A percentile compares a stretch with the other conserved stretches of the same genome.
Evolutionary conservation across 169 alveolate genomes (phyloP).

Genomic region (Besnoitia besnoiti): DNA sequence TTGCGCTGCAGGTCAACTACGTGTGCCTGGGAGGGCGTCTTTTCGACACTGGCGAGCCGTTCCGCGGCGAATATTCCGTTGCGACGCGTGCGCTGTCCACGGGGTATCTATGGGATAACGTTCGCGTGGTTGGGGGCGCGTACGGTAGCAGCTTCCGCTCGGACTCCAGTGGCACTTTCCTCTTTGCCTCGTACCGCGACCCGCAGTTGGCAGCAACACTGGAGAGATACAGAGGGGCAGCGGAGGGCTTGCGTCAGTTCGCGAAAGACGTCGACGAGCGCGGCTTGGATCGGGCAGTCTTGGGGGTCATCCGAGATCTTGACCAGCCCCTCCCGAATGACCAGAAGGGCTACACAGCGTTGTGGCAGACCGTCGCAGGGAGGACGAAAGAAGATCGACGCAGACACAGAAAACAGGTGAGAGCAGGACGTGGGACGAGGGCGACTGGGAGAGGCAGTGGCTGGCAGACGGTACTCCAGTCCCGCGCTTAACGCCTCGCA

Average conservation of each 20-base stretch:
- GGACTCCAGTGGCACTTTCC: conserved; percentile 28
- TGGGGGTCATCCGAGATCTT: conserved; percentile 40
- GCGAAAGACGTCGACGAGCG: neutral
- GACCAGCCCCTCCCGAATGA: conserved; percentile 57
- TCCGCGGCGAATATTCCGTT: conserved; percentile 18
- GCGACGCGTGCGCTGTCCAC: conserved; percentile 17
- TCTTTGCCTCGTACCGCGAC: conserved; percentile 57
- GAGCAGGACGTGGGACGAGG: neutral
- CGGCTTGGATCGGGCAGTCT: conserved; percentile 1
- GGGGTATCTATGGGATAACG: conserved; percentile 54
- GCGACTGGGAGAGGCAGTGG: too few relatives aligned
- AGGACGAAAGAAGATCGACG: conserved; percentile 41
- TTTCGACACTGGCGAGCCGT: conserved; percentile 26
- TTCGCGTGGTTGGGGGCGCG: conserved; percentile 67
- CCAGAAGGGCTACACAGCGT: conserved; percentile 44
- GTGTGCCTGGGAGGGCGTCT: conserved; percentile 61
- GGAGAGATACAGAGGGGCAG: conserved; percentile 27
- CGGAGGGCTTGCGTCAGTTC: neutral
- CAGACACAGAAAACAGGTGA: conserved; percentile 44
- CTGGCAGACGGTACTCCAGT: too few relatives aligned
- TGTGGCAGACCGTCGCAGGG: conserved; percentile 50
- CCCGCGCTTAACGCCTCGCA: neutral
- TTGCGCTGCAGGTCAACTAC: conserved; percentile 57
- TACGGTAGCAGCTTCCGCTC: conserved; percentile 42
- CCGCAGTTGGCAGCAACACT: conserved; percentile 55